Conservation (phyloP, 75 land plant genomes). For the Isoetes taiwanensis region DNA sequence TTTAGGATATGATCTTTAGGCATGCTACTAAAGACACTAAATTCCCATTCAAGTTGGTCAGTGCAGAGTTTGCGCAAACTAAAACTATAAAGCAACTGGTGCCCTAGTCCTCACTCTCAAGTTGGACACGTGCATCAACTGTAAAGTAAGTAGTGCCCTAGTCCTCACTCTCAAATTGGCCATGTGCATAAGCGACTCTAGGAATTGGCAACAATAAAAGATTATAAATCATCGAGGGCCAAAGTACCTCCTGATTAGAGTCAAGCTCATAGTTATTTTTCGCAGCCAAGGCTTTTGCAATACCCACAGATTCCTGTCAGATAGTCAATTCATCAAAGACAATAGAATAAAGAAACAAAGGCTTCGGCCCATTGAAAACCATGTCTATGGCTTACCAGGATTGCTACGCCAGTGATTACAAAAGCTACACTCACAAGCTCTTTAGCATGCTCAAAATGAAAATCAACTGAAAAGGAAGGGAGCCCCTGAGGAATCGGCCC, state of each 20-base stretch:
- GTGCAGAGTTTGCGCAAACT: neutral
- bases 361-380: neutral
- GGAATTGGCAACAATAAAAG: neutral
- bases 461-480: conserved; percentile 30
- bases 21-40: neutral
- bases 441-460: conserved; percentile 19
- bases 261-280: conserved; percentile 93
- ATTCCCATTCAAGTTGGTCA: neutral
- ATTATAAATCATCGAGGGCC: neutral
- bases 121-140: neutral
- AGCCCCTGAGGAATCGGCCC: conserved; percentile 41
- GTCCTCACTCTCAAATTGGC: neutral
- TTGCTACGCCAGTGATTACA: conserved; percentile 39
- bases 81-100: neutral
- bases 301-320: conserved; percentile 86
- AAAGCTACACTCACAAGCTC: conserved; percentile 25
- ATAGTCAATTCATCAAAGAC: neutral
- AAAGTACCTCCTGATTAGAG: conserved; percentile 84
- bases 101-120: neutral
- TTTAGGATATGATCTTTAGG: neutral
- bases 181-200: neutral
- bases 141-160: neutral
- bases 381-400: conserved; percentile 20
- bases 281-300: conserved; percentile 95
- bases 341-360: neutral